Base-by-base conservation (phyloP, 352 stramenopile species). In the Phytophthora aleatoria region DNA sequence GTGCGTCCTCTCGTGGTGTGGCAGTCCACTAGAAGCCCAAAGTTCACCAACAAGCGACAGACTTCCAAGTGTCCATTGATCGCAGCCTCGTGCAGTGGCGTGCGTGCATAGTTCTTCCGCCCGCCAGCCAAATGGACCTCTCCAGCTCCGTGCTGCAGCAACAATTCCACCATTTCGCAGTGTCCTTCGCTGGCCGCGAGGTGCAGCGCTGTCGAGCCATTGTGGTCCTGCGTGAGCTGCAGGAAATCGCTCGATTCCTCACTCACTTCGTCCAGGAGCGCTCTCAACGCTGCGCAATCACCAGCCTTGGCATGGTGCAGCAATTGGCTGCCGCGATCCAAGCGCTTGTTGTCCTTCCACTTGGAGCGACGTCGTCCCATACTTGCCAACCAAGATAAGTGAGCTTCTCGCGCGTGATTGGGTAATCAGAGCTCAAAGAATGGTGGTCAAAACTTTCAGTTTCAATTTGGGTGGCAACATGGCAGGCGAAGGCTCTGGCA, bases 1-100 rank as follows among this genome's bases (percentile, higher is more conserved):
- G 85, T 94, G 20, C 85, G 72, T 11, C 75, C 81, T 41, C 85
- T 79, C 24, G 85, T 94, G 43, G 85, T 94, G 71, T 94, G 85
- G 55, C 81, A 90, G 47, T 90, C 81, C 20, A 94, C 81, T 11
- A 91, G 64, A 16, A 90, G 73, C 0, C 81, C 85, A 47, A 76
- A 83, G 36, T 70, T 64, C 16, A 94, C 77, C 20, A 92, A 67
- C 33, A 86, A 33, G 3, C 58, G 58, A 57, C 79, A 91, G 4
- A 79, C 74, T 0, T 71, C 64, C 42, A 87, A 53, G 54, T 89
- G 85, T 11, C 83, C 85, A 16, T 74, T 75, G 56, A 87, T 90
- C 5, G 85, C 81, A 4, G 85, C 83, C 59, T 94, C 85, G 48
- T 94, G 85, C 54, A 94, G 55, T 7, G 85, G 85, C 31, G 85